A percentile compares a stretch with the other conserved stretches of the same genome.
These are phyloP conservation scores for Zygoascus flipseniorum DNA, from an alignment of 805 yeast genomes.

Conservation along the genomic window DNA sequence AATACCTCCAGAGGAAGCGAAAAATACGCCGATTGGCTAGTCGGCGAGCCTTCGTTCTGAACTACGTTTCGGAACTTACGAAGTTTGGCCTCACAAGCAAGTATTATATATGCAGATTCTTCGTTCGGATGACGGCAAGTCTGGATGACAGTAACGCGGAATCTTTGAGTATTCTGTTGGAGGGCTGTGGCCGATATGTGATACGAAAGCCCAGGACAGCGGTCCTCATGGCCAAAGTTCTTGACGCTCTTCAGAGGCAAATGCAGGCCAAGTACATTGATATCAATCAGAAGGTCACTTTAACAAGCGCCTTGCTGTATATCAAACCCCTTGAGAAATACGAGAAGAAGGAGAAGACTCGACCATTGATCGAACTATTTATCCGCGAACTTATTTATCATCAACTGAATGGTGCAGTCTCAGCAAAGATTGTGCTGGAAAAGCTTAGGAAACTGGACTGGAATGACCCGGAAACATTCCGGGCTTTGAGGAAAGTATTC, in stretches of 20 bases:
- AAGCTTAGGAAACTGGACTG: constrained; percentile 41
- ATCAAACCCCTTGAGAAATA: constrained; percentile 27
- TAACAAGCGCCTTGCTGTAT: constrained; percentile 37
- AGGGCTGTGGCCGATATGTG: constrained; percentile 61
- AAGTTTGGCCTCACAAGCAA: constrained; percentile 67
- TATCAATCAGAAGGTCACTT: constrained; percentile 47
- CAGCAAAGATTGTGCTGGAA: constrained; percentile 29
- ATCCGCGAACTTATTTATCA: constrained; percentile 42
- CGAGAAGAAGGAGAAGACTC: constrained; percentile 13
- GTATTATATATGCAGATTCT: constrained; percentile 65
- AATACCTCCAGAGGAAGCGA: constrained; percentile 15
- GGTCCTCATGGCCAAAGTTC: constrained; percentile 54
- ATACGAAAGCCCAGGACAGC: constrained; percentile 48
- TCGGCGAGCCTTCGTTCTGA: constrained; percentile 31
- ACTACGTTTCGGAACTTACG: constrained; percentile 64
- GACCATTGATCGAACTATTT: constrained; percentile 31
- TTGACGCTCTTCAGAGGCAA: constrained; percentile 44
- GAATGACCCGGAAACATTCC: constrained; percentile 30
- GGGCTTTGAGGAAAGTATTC: constrained; percentile 37
- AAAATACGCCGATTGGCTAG: constrained; percentile 10
- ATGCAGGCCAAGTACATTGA: constrained; percentile 42
- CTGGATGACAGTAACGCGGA: constrained; percentile 55
- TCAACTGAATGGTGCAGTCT: constrained; percentile 36
- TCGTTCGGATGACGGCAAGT: constrained; percentile 49
- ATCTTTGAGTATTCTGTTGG: constrained; percentile 60